These are phyloP conservation scores for Hypocreales sp. DNA, from an alignment of 2,329 filamentous ascomycete genomes.

Conservation along the genomic window DNA sequence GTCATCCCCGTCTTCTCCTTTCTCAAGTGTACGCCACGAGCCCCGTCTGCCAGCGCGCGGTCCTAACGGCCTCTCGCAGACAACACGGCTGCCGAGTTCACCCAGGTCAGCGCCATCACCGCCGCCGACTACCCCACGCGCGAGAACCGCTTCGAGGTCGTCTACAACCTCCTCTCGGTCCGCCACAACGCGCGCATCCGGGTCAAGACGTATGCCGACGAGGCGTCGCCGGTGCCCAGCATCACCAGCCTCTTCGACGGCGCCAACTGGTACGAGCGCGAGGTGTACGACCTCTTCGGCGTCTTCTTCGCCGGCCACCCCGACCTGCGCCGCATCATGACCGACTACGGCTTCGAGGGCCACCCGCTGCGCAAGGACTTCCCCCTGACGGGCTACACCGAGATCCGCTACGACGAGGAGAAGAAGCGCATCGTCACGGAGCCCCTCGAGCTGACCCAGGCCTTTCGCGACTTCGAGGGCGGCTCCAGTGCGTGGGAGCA, in stretches of 20 bases:
- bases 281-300: constrained; percentile 94
- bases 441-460: constrained; percentile 92
- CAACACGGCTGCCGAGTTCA: constrained; percentile 95
- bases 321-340: constrained; percentile 95
- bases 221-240: constrained; percentile 84
- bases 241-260: constrained; percentile 79
- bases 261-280: constrained; percentile 97
- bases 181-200: constrained; percentile 93
- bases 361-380: constrained; percentile 97
- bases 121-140: constrained; percentile 92
- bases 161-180: constrained; percentile 93
- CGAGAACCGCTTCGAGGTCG: constrained; percentile 90
- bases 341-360: constrained; percentile 96
- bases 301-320: constrained; percentile 95
- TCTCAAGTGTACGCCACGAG: constrained; percentile 61
- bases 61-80: too few species aligned
- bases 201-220: constrained; percentile 97
- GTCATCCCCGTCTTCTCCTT: constrained; percentile 88
- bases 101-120: constrained; percentile 82
- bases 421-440: constrained; percentile 99
- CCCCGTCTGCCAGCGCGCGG: too few species aligned
- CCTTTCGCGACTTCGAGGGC: constrained; percentile 96
- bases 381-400: constrained; percentile 93
- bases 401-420: constrained; percentile 96
- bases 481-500: constrained; percentile 59